Conservation (phyloP, 2,329 filamentous ascomycete species). For the Fusarium burgessii region DNA sequence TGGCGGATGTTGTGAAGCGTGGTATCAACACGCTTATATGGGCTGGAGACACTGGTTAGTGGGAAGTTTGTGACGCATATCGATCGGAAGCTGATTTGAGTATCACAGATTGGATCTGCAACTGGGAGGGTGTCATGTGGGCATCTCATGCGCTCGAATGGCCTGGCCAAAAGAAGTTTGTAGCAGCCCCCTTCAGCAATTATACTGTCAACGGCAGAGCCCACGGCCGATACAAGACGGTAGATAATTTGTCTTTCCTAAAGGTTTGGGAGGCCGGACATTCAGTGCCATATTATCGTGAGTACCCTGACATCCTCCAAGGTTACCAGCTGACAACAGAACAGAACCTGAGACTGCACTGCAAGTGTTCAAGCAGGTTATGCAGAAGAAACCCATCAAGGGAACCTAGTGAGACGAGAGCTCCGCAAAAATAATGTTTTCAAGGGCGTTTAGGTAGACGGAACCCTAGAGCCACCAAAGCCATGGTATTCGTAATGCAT, state of each 20-base stretch:
- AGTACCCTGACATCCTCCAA: neutral
- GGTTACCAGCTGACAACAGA: constrained; percentile 7
- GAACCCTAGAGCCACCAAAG: neutral
- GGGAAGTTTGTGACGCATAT: neutral
- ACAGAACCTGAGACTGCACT: constrained; percentile 45
- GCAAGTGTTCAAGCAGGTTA: constrained; percentile 46
- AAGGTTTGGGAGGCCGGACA: constrained; percentile 70
- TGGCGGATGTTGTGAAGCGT: constrained; percentile 60
- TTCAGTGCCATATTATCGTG: constrained; percentile 62
- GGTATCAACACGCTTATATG: constrained; percentile 64
- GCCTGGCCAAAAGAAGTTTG: constrained; percentile 56
- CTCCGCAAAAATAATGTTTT: neutral
- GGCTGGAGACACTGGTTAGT: constrained; percentile 64
- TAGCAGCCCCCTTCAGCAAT: constrained; percentile 42
- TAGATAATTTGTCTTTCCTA: constrained; percentile 68
- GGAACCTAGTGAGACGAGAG: constrained; percentile 26
- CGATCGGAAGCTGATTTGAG: constrained; percentile 1
- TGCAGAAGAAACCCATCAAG: constrained; percentile 40
- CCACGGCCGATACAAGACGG: constrained; percentile 62
- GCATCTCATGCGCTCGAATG: constrained; percentile 61
- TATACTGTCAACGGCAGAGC: constrained; percentile 63
- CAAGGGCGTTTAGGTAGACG: constrained; percentile 5
- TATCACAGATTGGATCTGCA: constrained; percentile 65
- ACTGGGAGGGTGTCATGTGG: constrained; percentile 65
- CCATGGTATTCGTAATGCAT: constrained; percentile 3